These are phyloP conservation scores for Aspergillus hancockii DNA, from an alignment of 495 filamentous ascomycete species.

Conservation along the genomic window DNA sequence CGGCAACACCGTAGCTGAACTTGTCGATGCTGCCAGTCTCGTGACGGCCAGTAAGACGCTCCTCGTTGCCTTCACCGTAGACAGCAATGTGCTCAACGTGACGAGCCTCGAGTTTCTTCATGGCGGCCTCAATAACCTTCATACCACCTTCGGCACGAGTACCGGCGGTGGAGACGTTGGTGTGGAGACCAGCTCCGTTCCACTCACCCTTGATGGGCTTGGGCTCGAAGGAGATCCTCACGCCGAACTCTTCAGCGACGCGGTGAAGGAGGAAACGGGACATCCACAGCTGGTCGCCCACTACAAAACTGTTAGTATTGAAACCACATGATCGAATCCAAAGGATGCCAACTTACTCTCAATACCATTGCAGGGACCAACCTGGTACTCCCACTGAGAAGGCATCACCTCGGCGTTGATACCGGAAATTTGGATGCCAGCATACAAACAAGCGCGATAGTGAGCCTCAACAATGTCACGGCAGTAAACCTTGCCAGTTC, in stretches of 20 bases:
- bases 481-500: conserved; percentile 95
- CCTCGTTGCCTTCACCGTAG: conserved; percentile 92
- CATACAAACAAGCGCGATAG: conserved; percentile 95
- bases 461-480: conserved; percentile 98
- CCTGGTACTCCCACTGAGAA: conserved; percentile 99
- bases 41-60: conserved; percentile 90
- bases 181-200: conserved; percentile 99
- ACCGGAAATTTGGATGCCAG: conserved; percentile 91
- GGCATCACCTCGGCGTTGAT: conserved; percentile 99
- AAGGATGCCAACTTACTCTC: conserved; percentile 55
- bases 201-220: conserved; percentile 99
- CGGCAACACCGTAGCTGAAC: conserved; percentile 94
- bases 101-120: conserved; percentile 85
- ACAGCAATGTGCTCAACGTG: conserved; percentile 96
- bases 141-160: conserved; percentile 93
- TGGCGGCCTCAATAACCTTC: conserved; percentile 83
- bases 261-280: conserved; percentile 95
- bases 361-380: conserved; percentile 92
- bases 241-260: conserved; percentile 95
- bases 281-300: conserved; percentile 98
- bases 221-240: conserved; percentile 92
- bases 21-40: conserved; percentile 93
- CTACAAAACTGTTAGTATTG: conserved; percentile 37
- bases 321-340: conserved; percentile 16
- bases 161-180: conserved; percentile 84